These are phyloP conservation scores for Bacidia gigantensis DNA, from an alignment of 495 filamentous ascomycete genomes.

Conservation along the genomic window DNA sequence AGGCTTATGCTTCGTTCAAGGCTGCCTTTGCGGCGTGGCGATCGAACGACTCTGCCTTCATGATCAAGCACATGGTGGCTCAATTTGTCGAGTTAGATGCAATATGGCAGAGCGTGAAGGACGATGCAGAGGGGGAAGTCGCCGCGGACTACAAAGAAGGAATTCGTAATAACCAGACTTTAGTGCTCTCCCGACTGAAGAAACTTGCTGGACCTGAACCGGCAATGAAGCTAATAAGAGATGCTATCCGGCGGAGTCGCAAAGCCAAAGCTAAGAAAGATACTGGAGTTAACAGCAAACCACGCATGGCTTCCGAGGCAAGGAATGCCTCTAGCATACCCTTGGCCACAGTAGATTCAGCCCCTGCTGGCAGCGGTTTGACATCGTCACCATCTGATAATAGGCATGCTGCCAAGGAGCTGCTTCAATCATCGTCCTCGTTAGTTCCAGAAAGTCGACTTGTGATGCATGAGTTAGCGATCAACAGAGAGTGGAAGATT, in stretches of 20 bases:
- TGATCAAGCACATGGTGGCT: conserved; percentile 89
- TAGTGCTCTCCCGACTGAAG: conserved; percentile 78
- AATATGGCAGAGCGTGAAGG: conserved; percentile 93
- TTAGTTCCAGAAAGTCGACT: conserved; percentile 71
- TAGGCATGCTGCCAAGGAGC: conserved; percentile 27
- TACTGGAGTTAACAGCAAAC: conserved; percentile 54
- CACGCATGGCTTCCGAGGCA: conserved; percentile 35
- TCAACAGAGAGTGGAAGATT: conserved; percentile 70
- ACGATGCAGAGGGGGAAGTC: conserved; percentile 72
- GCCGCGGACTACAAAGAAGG: conserved; percentile 83
- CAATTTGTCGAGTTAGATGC: conserved; percentile 91
- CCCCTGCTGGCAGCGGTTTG: conserved; percentile 26
- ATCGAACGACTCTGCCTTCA: conserved; percentile 70
- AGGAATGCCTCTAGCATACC: conserved; percentile 24
- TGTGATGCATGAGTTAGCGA: conserved; percentile 79
- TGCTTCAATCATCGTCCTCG: conserved; percentile 38
- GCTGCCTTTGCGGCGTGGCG: conserved; percentile 95
- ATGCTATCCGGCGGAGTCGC: conserved; percentile 69
- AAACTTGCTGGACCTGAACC: conserved; percentile 71
- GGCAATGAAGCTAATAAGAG: conserved; percentile 68
- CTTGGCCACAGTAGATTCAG: conserved; percentile 24
- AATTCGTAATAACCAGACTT: conserved; percentile 83
- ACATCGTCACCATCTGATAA: conserved; percentile 23
- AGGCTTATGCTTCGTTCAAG: conserved; percentile 68
- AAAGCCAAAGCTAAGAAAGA: conserved; percentile 56